Evolutionary conservation across 1,284 basidiomycete genomes (phyloP), one percentile per base, ranked within the genome.

Genomic region (Vanrija sp.): DNA sequence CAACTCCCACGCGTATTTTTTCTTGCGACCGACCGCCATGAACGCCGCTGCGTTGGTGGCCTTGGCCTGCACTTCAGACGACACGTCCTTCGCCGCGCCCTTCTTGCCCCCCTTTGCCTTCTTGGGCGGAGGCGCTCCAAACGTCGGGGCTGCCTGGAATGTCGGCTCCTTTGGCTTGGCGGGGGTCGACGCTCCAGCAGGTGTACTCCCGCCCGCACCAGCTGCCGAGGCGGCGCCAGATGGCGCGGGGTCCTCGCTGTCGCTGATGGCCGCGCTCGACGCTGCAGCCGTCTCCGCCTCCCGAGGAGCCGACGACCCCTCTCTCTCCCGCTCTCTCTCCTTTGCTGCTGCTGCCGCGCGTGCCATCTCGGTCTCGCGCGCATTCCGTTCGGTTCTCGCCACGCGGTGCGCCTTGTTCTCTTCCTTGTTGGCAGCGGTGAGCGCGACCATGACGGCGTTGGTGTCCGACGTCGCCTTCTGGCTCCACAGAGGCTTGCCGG

Each of bases 1-100:
- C 42, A 53, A 63, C 64, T 72, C 61, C 72, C 72, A 74, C 22
- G 62, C 59, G 54, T 74, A 74, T 38, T 65, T 60, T 53, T 65
- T 63, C 41, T 63, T 66, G 5, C 58, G 24, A n/a, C 55, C 51
- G 5, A 49, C 51, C 0, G 25, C 41, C 20, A 38, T 41, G 51
- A 63, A 59, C 3, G 72, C 71, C 8, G 65, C 67, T 23, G 58
- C 51, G 54, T 74, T 74, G 0, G 67, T 63, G 60, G 69, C 64
- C 54, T 71, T 72, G 38, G 64, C 62, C 39, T 66, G 64, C n/a
- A 65, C 66, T 25, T 69, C 69, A 3, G 68, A 65, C 18, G 62
- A 63, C n/a, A 69, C 50, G 49, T 67, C 62, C 24, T 51, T 46
- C 12, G 14, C 35, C 3, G 45, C 58, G 3, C 44, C 57, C 22